Conservation (phyloP, 2,329 filamentous ascomycete species). For the Beauveria pseudobassiana region DNA sequence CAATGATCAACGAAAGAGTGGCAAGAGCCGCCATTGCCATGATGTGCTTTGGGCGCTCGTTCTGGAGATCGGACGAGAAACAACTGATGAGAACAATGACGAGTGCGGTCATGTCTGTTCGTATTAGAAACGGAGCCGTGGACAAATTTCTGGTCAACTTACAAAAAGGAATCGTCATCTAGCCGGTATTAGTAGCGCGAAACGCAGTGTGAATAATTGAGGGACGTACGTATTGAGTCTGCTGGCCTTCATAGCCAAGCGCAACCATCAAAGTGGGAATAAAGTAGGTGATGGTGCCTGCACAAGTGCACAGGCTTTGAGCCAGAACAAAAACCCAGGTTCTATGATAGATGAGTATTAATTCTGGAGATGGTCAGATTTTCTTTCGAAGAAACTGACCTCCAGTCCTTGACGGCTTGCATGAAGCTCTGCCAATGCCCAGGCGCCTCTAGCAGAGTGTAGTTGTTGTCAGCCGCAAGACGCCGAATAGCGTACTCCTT, state of each 20-base stretch:
- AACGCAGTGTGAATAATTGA: neutral
- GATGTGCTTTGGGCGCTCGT: constrained; percentile 10
- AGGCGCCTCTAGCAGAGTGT: neutral
- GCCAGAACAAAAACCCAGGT: constrained; percentile 9
- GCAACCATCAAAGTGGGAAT: constrained; percentile 7
- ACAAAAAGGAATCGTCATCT: constrained; percentile 12
- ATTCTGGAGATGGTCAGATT: neutral
- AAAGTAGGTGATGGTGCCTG: constrained; percentile 11
- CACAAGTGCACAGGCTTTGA: constrained; percentile 7
- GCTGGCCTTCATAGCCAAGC: constrained; percentile 6
- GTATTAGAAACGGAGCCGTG: neutral
- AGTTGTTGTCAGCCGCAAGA: neutral
- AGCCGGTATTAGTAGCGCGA: neutral
- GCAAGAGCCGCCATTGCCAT: constrained; percentile 7
- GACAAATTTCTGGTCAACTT: neutral
- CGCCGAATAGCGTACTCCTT: constrained; percentile 14
- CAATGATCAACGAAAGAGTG: constrained; percentile 3
- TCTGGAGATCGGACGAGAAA: constrained; percentile 10
- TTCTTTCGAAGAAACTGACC: neutral
- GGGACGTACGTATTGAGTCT: constrained; percentile 8
- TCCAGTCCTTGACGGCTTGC: constrained; percentile 4
- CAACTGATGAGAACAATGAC: constrained; percentile 8
- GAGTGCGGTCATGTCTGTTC: constrained; percentile 6
- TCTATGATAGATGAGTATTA: neutral
- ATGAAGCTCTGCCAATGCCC: constrained; percentile 4